Evolutionary conservation across 1,284 basidiomycete genomes (phyloP), one percentile per base, ranked within the genome.

Genomic region (Dichomitus squalens): DNA sequence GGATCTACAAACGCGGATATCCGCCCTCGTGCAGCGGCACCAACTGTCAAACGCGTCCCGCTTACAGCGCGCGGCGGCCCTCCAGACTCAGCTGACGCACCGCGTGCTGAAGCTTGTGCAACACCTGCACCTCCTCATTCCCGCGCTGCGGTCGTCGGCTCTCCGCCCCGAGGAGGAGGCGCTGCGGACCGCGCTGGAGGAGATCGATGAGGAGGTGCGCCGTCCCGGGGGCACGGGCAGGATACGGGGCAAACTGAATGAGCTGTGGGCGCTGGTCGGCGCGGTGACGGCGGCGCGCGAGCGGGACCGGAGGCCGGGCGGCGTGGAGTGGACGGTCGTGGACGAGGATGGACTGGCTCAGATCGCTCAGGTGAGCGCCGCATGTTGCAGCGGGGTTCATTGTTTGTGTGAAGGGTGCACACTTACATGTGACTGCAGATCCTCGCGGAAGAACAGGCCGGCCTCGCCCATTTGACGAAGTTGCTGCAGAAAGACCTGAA

Each of bases 261-360:
- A 95, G 71, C 77, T 96, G 25, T 95, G 93, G 93, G 93, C 91
- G 12, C 75, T 90, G 38, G 80, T 95, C 11, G 92, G 92, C n/a
- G 88, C 91, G 53, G 79, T 94, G 16, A 81, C 82, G 58, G 88
- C 88, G 1, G 78, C 81, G 52, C 71, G 79, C 61, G 86, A 89
- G 64, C 72, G 80, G 53, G 83, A 78, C 55, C 72, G 77, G 62
- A 79, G 69, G 65, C 78, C 74, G 2, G 79, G 78, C 0, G 69
- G 66, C 34, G 77, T 80, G 48, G 88, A 87, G 61, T 95, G 93
- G 93, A 83, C 88, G 7, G 89, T 93, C 20, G 88, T 91, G 3
- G 93, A 96, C 70, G 90, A 93, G 64, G 90, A 91, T 11, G 90
- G 90, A 0, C 74, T 95, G 61, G 80, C 84, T 29, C 85, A 90